Base-by-base conservation (phyloP, 2,329 filamentous ascomycete genomes). In the Leptographium wingfieldii region DNA sequence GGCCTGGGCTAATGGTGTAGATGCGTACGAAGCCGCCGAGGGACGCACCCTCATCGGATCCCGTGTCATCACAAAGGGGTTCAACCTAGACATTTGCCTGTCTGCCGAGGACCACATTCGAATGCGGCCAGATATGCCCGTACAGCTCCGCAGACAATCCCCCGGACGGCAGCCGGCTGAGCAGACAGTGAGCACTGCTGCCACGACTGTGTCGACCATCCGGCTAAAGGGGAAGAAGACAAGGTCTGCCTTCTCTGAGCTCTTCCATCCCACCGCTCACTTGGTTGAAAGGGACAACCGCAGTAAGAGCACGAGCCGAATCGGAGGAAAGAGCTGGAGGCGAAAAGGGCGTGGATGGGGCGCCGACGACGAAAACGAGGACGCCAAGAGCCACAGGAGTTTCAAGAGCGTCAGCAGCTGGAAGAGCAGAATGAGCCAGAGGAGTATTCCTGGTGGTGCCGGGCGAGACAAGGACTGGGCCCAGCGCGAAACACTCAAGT, bases 1-100 rank as follows among this genome's bases (percentile, higher is more conserved):
- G 19, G 64, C 66, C 31, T 63, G 59, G 60, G 60, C 60, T 59
- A 65, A 65, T 35, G 60, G 60, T 35, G 55, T 64, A 51, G 61
- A 62, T 31, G 48, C 60, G 3, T 27, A 46, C 48, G 63, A 62
- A 22, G 63, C 64, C 2, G 64, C 63, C 25, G 59, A 43, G 2
- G 56, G 46, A 10, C 63, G 62, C 22, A 10, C n/a, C 10, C 58
- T 60, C 12, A 64, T 66, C 54, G 60, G 25, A 12, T 60, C 61
- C 12, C 43, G 59, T 31, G 48, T 60, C 19, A 46, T 16, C 19
- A 14, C 49, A 19, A 54, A 52, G 11, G 40, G 38, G 16, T 27
- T 49, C 4, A 40, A 40, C 16, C 31, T 65, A 9, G 60, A 63
- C 33, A 60, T 60, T 29, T 33, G 29, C 27, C 52, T 66, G 12